These are phyloP conservation scores for Hyphopichia burtonii DNA, from an alignment of 1,139 yeast genomes.

Conservation along the genomic window DNA sequence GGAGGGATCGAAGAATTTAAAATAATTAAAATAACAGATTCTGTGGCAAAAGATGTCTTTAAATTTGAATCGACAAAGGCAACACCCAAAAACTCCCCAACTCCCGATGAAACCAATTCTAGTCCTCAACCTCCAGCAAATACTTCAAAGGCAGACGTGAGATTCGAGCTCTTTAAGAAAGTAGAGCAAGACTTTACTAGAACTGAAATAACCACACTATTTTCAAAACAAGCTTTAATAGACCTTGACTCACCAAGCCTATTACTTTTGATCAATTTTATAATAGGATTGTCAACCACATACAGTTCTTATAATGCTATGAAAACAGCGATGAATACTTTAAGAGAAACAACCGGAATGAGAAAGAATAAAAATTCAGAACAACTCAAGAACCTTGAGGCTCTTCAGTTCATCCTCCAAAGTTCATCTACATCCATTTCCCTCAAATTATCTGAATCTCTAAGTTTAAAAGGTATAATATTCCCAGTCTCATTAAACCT, in stretches of 20 bases:
- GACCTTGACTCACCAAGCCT: conserved; percentile 26
- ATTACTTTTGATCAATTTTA: conserved; percentile 15
- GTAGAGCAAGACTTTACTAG: conserved; percentile 16
- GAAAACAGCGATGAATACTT: conserved; percentile 4
- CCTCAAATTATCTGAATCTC: conserved; percentile 9
- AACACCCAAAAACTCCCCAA: conserved; percentile 5
- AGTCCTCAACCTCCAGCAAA: conserved; percentile 4
- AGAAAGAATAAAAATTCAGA: background rate
- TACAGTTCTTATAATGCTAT: conserved; percentile 6
- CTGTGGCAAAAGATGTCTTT: conserved; percentile 17
- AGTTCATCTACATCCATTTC: conserved; percentile 26
- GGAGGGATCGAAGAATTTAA: conserved; percentile 46
- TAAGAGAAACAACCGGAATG: background rate
- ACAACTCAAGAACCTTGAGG: background rate
- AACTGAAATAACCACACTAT: conserved; percentile 40
- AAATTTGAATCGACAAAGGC: conserved; percentile 13
- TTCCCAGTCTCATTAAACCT: conserved; percentile 42
- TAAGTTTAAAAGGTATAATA: conserved; percentile 18
- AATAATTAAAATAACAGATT: conserved; percentile 18
- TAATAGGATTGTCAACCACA: conserved; percentile 5
- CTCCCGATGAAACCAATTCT: conserved; percentile 5
- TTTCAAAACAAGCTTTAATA: conserved; percentile 42
- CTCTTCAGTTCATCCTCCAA: conserved; percentile 27
- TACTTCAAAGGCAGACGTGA: conserved; percentile 41
- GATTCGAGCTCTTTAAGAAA: conserved; percentile 49